Conservation (phyloP, 2,329 filamentous ascomycete genomes). For the Paraphoma sp. region DNA sequence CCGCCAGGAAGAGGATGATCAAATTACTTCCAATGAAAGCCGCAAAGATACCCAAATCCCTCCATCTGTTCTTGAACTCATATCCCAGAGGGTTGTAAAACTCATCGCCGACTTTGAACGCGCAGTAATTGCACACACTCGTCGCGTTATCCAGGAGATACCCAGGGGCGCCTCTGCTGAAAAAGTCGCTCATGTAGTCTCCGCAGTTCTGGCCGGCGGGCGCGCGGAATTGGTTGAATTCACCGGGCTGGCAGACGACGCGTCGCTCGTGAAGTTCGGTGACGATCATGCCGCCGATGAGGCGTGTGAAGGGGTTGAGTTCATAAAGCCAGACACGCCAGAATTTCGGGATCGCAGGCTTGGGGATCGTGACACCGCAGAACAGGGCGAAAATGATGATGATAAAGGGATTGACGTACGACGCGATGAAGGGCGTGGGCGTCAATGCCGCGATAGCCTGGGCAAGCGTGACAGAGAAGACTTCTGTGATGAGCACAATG, state of each 20-base stretch:
- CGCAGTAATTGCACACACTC: constrained; percentile 78
- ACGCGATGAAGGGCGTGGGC: constrained; percentile 78
- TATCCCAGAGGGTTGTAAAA: constrained; percentile 76
- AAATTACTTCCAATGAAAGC: constrained; percentile 82
- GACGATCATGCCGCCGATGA: constrained; percentile 80
- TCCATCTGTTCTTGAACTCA: constrained; percentile 74
- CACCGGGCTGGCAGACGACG: constrained; percentile 66
- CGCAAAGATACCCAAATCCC: constrained; percentile 79
- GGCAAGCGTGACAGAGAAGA: constrained; percentile 82
- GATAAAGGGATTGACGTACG: constrained; percentile 77
- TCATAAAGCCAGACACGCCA: constrained; percentile 84
- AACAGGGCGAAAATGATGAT: constrained; percentile 83
- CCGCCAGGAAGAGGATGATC: constrained; percentile 66
- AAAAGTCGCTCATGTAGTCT: constrained; percentile 77
- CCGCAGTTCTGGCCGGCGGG: constrained; percentile 73
- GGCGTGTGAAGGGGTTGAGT: constrained; percentile 81
- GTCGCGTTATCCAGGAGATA: constrained; percentile 74
- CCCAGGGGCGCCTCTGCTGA: constrained; percentile 70
- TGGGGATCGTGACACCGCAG: constrained; percentile 85
- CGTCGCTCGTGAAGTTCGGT: constrained; percentile 73
- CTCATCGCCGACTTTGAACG: constrained; percentile 79
- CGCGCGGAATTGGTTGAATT: constrained; percentile 73
- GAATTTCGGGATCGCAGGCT: constrained; percentile 77
- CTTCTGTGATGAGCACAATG: constrained; percentile 80
- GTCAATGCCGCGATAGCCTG: constrained; percentile 78